Percentiles rank a stretch among this genome's conserved stretches.
Evolutionary conservation across 768 basidiomycete genomes (phyloP).

Genomic region (Macrocybe gigantea): DNA sequence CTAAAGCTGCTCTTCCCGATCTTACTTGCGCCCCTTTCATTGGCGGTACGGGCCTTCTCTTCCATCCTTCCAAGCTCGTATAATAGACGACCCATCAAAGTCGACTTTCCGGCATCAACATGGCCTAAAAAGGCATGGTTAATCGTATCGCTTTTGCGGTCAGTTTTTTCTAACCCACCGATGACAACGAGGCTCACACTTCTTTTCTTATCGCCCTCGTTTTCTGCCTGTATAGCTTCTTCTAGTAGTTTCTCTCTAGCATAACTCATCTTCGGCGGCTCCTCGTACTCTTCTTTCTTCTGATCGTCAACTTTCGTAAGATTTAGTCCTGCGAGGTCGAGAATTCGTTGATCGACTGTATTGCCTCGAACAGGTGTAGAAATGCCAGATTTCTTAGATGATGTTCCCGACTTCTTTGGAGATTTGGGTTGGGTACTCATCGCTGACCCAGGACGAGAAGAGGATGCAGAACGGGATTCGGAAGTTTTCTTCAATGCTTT

Average conservation of each 20-base stretch:
- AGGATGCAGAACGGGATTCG: constrained; percentile 33
- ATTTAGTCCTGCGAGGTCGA: constrained; percentile 76
- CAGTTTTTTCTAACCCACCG: constrained; percentile 41
- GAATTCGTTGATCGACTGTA: constrained; percentile 42
- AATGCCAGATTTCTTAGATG: constrained; percentile 29
- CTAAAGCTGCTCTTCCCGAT: constrained; percentile 94
- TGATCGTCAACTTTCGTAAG: constrained; percentile 41
- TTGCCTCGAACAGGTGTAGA: constrained; percentile 36
- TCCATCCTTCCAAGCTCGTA: constrained; percentile 89
- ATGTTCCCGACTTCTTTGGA: constrained; percentile 33
- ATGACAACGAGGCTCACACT: constrained; percentile 87
- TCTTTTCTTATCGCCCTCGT: constrained; percentile 51
- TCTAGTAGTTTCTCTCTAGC: constrained; percentile 80
- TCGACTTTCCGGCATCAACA: constrained; percentile 98
- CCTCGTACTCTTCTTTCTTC: constrained; percentile 35
- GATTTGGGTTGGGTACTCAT: constrained; percentile 36
- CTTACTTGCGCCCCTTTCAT: constrained; percentile 85
- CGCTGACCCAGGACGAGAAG: constrained; percentile 42
- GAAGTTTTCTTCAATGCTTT: constrained; percentile 54
- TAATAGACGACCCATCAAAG: constrained; percentile 89
- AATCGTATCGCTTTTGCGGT: not conserved
- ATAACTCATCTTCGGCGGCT: constrained; percentile 58
- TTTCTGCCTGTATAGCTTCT: constrained; percentile 58
- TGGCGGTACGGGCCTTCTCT: constrained; percentile 77
- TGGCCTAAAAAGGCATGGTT: constrained; percentile 55